Evolutionary conservation across 768 basidiomycete genomes (phyloP), one percentile per base, ranked within the genome.

Genomic region (Auricularia cornea): DNA sequence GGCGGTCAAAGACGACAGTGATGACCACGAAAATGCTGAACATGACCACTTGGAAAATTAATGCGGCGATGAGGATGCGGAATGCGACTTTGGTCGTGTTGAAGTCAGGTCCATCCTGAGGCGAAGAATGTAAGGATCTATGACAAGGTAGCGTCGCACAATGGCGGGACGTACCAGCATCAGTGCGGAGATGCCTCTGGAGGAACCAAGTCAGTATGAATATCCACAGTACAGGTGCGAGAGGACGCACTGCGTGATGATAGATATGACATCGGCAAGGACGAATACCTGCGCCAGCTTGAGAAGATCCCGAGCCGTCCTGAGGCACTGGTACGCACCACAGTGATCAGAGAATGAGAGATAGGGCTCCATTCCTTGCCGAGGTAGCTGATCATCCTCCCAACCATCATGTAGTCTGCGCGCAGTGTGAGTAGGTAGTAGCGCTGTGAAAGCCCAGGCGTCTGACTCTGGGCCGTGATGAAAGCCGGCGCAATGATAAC

Each of bases 321-420:
- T 31, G 6, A 20, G 54, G 11, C 54, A 31, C 11, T 14, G 20
- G 6, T 10, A 26, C 28, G 26, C 16, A 57, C 40, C 31, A 65
- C 64, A 44, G 65, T 66, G 41, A 66, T 64, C 32, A 61, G 44
- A 6, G 26, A 29, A 54, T 66, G 65, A 18, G 38, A 28, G 28
- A 66, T 51, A 62, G 52, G 29, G 20, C 33, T 40, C 32, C 18
- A 63, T 20, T 59, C 60, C n/a, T 35, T 41, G 20, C 65, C 65
- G 35, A 66, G 60, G 40, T 57, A 66, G 10, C 64, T 52, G 52
- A 66, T 66, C 16, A 66, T 31, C 18, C 65, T 26, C 8, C 65
- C 65, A 5, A 64, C 59, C 14, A 66, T 61, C 65, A 66, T 66
- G 63, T 64, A 66, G 31, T 57, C 63, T 62, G 62, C n/a, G 32